Evolutionary conservation across 108 stramenopile genomes (phyloP), one percentile per base, ranked within the genome.

Genomic region (Parietichytrium sp.): DNA sequence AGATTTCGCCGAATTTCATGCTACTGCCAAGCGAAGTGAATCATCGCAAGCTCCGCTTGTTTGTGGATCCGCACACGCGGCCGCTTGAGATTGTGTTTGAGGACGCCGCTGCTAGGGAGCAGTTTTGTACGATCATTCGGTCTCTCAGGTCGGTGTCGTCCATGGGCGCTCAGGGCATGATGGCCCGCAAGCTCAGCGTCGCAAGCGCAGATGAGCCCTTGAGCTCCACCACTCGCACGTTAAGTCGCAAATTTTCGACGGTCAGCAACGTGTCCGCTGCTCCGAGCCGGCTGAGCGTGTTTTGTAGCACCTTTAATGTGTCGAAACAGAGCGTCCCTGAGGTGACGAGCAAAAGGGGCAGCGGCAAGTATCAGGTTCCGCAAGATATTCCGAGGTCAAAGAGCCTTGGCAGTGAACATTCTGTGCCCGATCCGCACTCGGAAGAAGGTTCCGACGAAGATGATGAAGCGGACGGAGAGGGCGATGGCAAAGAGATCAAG

Each of bases 221-320:
- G 16, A 15, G 45, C 29, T 31, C 33, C 23, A 38, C 1, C n/a
- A 72, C 38, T n/a, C 6, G 10, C 13, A 2, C 42, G 20, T 10
- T 10, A 7, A 72, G 15, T n/a, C 23, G 27, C 49, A n/a, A n/a
- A n/a, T n/a, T n/a, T n/a, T n/a, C n/a, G n/a, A n/a, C n/a, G n/a
- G n/a, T n/a, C n/a, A 15, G 12, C 25, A 8, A 72, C 42, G 23
- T 12, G 13, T 33, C 38, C 42, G 61, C 61, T 31, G 61, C 61
- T n/a, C 61, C 33, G n/a, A 8, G 38, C 2, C 33, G 61, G 0
- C 42, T 72, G n/a, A 72, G 45, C 42, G 2, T 72, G n/a, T 1
- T 25, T 6, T 72, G 61, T 25, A 72, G 38, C 20, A 72, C 61
- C 33, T 72, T 72, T 72, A 72, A 72, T 42, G 36, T 33, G 23